A percentile compares a stretch with the other conserved stretches of the same genome.
Evolutionary conservation across 768 basidiomycete species (phyloP).

Genomic region (Rhodosporidiobolus sp.): DNA sequence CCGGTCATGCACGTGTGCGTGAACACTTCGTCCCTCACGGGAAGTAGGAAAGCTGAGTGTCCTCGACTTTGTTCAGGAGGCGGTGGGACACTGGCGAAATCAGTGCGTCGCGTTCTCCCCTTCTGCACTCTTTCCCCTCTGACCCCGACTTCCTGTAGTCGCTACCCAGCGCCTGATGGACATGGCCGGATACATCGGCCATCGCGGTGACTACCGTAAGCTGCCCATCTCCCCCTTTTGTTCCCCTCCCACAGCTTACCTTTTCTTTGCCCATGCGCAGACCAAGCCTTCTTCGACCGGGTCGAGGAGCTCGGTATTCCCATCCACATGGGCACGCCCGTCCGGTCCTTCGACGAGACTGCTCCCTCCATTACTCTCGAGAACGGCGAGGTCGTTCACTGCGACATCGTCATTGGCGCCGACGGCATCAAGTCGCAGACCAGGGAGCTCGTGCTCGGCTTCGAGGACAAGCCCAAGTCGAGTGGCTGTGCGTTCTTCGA

Average conservation of each 20-base stretch:
- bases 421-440: slow-evolving; percentile 15
- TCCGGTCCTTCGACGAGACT: slow-evolving; percentile 48
- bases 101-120: neutral
- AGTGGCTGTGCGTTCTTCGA: slow-evolving; percentile 5
- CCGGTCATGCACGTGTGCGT: slow-evolving; percentile 20
- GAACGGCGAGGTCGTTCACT: slow-evolving; percentile 53
- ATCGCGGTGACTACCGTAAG: slow-evolving; percentile 18
- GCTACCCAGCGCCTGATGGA: slow-evolving; percentile 23
- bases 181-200: slow-evolving; percentile 35
- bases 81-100: slow-evolving; percentile 35
- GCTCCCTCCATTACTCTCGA: slow-evolving; percentile 51
- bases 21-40: no score
- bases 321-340: slow-evolving; percentile 30
- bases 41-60: no score
- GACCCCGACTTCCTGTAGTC: neutral
- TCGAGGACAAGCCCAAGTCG: slow-evolving; percentile 26
- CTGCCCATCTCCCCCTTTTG: no score
- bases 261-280: no score
- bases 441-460: slow-evolving; percentile 21
- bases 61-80: no score
- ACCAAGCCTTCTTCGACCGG: slow-evolving; percentile 27
- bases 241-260: neutral
- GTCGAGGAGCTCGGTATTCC: slow-evolving; percentile 29
- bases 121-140: neutral
- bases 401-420: slow-evolving; percentile 55